Conservation (phyloP, 2,329 filamentous ascomycete genomes). For the Trichophyton rubrum region DNA sequence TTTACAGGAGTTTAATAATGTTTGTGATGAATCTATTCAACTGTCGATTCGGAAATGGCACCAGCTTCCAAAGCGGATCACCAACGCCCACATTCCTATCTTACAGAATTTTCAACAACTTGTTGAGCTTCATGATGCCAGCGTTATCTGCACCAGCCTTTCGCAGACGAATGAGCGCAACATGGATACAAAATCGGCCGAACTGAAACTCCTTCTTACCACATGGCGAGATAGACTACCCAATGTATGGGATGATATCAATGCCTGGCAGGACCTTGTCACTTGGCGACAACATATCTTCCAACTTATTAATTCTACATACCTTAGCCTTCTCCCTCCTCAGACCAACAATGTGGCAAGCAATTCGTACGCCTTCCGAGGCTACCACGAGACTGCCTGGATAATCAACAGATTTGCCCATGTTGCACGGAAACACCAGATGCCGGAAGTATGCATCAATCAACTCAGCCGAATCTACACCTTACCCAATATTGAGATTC, state of each 20-base stretch:
- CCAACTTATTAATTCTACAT: conserved; percentile 88
- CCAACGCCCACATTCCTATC: conserved; percentile 86
- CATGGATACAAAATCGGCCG: conserved; percentile 84
- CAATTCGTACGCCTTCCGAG: conserved; percentile 89
- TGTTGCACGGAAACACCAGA: conserved; percentile 89
- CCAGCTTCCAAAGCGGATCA: conserved; percentile 85
- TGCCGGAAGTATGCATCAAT: conserved; percentile 93
- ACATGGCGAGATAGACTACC: conserved; percentile 93
- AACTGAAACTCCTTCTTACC: conserved; percentile 83
- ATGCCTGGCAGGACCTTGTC: conserved; percentile 97
- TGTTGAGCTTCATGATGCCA: conserved; percentile 94
- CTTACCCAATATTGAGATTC: conserved; percentile 96
- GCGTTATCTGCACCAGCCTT: conserved; percentile 86
- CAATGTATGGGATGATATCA: conserved; percentile 99
- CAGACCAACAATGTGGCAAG: conserved; percentile 72
- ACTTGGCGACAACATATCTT: conserved; percentile 99
- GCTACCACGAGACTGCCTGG: conserved; percentile 98
- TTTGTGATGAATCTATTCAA: conserved; percentile 95
- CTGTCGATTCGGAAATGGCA: conserved; percentile 97
- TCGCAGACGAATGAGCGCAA: conserved; percentile 72
- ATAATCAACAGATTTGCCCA: conserved; percentile 99
- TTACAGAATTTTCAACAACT: conserved; percentile 96
- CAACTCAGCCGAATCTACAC: conserved; percentile 98
- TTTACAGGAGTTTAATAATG: conserved; percentile 66
- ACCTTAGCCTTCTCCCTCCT: conserved; percentile 69